Conservation (phyloP, 768 basidiomycete species). For the Boletus sp. region DNA sequence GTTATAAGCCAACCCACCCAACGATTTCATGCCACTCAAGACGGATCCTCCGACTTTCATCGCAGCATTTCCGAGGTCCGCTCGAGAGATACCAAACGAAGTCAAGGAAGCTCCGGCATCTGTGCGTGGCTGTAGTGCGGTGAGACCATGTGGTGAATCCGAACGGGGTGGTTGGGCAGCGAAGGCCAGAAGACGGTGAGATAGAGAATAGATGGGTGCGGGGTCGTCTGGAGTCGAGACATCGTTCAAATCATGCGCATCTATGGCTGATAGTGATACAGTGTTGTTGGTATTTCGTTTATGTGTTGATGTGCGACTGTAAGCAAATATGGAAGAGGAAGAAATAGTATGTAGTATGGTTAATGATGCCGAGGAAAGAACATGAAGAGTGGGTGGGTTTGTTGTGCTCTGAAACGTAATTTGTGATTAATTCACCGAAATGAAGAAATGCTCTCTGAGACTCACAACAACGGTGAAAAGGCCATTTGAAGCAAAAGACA, state of each 20-base stretch:
- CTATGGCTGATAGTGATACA: constrained; percentile 41
- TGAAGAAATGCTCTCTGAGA: constrained; percentile 7
- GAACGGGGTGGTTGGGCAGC: constrained; percentile 36
- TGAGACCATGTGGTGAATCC: constrained; percentile 17
- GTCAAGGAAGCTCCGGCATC: constrained; percentile 24
- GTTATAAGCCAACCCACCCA: constrained; percentile 58
- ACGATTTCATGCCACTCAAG: constrained; percentile 58
- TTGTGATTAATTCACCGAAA: neutral
- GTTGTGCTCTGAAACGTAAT: constrained; percentile 49
- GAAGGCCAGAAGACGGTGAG: constrained; percentile 62
- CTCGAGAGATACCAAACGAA: constrained; percentile 38
- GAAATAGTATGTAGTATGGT: constrained; percentile 48
- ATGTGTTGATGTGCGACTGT: constrained; percentile 35
- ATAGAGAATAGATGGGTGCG: constrained; percentile 57
- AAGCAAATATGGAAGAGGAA: constrained; percentile 44
- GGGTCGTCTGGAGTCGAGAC: constrained; percentile 23
- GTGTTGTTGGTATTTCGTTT: constrained; percentile 35
- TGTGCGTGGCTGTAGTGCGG: constrained; percentile 19
- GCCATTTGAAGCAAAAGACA: constrained; percentile 43
- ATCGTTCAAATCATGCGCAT: constrained; percentile 20
- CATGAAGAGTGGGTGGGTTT: constrained; percentile 49
- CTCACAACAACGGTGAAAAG: constrained; percentile 59
- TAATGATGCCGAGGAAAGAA: constrained; percentile 56
- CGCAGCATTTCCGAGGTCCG: constrained; percentile 52
- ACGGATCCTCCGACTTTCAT: constrained; percentile 59